Evolutionary conservation across 495 filamentous ascomycete species (phyloP).

Genomic region (Aspergillus nidulans): DNA sequence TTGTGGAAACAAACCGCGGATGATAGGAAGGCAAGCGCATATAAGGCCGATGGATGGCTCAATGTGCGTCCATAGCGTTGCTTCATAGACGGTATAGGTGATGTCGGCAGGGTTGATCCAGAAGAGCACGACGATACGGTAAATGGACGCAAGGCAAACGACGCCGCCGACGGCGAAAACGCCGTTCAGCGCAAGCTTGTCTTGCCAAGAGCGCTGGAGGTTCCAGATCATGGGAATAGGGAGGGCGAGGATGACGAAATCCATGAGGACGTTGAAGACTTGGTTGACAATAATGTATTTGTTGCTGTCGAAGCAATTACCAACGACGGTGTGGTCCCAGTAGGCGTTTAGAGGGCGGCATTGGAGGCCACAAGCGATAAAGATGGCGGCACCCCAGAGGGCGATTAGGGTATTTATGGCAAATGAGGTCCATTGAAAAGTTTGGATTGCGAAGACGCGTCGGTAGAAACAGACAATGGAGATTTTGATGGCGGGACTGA

Average conservation of each 20-base stretch:
- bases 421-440: constrained; percentile 30
- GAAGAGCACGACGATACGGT: constrained; percentile 55
- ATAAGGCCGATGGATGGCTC: constrained; percentile 55
- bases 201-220: constrained; percentile 37
- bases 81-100: constrained; percentile 46
- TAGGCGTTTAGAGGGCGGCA: constrained; percentile 37
- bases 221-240: constrained; percentile 44
- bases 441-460: constrained; percentile 37
- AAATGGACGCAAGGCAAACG: constrained; percentile 44
- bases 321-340: constrained; percentile 36
- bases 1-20: constrained; percentile 48
- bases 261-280: constrained; percentile 40
- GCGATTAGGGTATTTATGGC: constrained; percentile 31
- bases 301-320: constrained; percentile 33
- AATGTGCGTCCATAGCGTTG: constrained; percentile 54
- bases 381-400: constrained; percentile 32
- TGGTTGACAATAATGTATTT: constrained; percentile 42
- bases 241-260: constrained; percentile 39
- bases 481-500: constrained; percentile 40
- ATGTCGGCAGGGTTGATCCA: constrained; percentile 44
- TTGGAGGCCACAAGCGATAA: constrained; percentile 38
- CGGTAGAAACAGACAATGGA: constrained; percentile 47
- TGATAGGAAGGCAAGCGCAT: constrained; percentile 54
- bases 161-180: constrained; percentile 48
- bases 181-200: constrained; percentile 43